phyloP scores from a whole-genome alignment of 2,329 filamentous ascomycete species.

The Neofusicoccum cordaticola region DNA sequence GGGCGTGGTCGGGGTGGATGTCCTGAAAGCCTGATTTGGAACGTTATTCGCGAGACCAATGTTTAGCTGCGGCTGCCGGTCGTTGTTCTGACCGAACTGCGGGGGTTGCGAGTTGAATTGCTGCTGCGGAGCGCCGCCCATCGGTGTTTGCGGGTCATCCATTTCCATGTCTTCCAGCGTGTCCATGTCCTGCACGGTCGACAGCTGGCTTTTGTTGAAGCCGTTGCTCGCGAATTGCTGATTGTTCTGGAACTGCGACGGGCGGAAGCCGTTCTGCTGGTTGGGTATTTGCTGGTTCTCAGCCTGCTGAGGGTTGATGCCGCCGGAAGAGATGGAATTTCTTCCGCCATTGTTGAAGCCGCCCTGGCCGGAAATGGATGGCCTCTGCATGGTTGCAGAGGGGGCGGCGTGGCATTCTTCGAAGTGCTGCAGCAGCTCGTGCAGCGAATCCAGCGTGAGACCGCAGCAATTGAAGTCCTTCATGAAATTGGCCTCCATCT shows the following conservation, averaged over 20 bases:
- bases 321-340: not conserved
- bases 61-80: slow-evolving; percentile 68
- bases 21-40: slow-evolving; percentile 71
- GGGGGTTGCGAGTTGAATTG: slow-evolving; percentile 52
- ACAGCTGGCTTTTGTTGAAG: slow-evolving; percentile 40
- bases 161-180: slow-evolving; percentile 94
- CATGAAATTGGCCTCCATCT: slow-evolving; percentile 97
- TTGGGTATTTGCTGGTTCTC: slow-evolving; percentile 8
- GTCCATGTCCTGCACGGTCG: slow-evolving; percentile 64
- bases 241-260: slow-evolving; percentile 37
- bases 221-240: slow-evolving; percentile 25
- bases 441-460: slow-evolving; percentile 81
- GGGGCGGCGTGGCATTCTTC: slow-evolving; percentile 84
- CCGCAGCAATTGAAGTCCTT: slow-evolving; percentile 95
- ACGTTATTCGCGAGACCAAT: slow-evolving; percentile 72
- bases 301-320: slow-evolving; percentile 34
- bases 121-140: slow-evolving; percentile 65
- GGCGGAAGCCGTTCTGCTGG: slow-evolving; percentile 36
- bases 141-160: slow-evolving; percentile 64
- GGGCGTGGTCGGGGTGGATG: slow-evolving; percentile 83
- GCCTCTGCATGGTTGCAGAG: slow-evolving; percentile 32
- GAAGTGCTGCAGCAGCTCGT: slow-evolving; percentile 94
- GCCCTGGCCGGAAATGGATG: slow-evolving; percentile 49
- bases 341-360: slow-evolving; percentile 20
- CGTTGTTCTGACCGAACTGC: slow-evolving; percentile 52